Evolutionary conservation across 2,329 filamentous ascomycete species (phyloP).

Genomic region (Fusarium sublunatum): DNA sequence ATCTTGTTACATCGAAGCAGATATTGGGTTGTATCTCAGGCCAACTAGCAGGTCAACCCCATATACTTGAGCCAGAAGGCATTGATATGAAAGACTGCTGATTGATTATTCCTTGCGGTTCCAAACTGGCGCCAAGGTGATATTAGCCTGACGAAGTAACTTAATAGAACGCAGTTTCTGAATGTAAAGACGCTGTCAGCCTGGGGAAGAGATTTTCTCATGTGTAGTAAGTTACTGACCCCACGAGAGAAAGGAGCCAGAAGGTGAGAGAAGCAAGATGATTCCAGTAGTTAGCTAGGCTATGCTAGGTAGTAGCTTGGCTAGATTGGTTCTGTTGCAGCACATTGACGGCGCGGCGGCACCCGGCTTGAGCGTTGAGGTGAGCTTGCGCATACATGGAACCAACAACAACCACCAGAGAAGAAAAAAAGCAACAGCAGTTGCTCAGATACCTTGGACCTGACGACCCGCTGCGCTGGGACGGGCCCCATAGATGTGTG

Average conservation of each 20-base stretch:
- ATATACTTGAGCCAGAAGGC: slow-evolving; percentile 11
- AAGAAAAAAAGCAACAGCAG: slow-evolving; percentile 12
- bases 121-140: slow-evolving; percentile 10
- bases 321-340: slow-evolving; percentile 32
- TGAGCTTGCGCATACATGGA: slow-evolving; percentile 22
- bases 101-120: slow-evolving; percentile 5
- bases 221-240: slow-evolving; percentile 18
- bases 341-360: slow-evolving; percentile 43
- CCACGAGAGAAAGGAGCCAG: slow-evolving; percentile 40
- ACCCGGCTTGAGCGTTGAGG: slow-evolving; percentile 33
- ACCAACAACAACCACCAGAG: slow-evolving; percentile 23
- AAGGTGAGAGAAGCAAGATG: slow-evolving; percentile 36
- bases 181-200: too few relatives aligned
- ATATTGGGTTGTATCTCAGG: slow-evolving; percentile 5
- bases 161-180: background rate
- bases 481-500: slow-evolving; percentile 17
- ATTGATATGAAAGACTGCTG: slow-evolving; percentile 7
- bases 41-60: slow-evolving; percentile 6
- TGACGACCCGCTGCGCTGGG: slow-evolving; percentile 36
- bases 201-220: slow-evolving; percentile 7
- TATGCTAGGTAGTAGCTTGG: slow-evolving; percentile 18
- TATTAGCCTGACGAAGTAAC: slow-evolving; percentile 4
- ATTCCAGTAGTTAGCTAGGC: slow-evolving; percentile 25
- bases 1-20: slow-evolving; percentile 11
- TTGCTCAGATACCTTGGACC: slow-evolving; percentile 19